phyloP scores from a whole-genome alignment of 352 stramenopile genomes.

The Globisporangium orthogonon region DNA sequence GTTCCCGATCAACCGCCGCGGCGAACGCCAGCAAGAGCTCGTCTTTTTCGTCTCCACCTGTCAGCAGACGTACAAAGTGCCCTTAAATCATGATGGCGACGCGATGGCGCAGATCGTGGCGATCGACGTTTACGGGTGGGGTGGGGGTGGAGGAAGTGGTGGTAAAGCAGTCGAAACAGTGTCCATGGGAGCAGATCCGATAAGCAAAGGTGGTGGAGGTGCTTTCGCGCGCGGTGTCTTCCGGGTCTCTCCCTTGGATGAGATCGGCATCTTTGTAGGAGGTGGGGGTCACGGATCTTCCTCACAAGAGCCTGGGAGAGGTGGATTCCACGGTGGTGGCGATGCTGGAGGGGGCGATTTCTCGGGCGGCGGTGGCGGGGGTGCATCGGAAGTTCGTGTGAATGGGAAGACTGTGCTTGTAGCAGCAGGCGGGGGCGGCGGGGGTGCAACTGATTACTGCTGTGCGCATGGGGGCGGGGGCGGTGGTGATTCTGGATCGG shows the following conservation, averaged over 20 bases:
- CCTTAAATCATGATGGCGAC: constrained; percentile 13
- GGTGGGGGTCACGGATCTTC: constrained; percentile 30
- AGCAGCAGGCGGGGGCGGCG: constrained; percentile 64
- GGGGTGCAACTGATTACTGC: constrained; percentile 66
- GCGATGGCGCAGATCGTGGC: constrained; percentile 39
- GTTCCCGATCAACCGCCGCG: constrained; percentile 42
- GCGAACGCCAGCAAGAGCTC: constrained; percentile 33
- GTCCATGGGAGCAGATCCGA: not conserved
- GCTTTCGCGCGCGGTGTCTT: constrained; percentile 63
- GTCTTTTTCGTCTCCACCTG: constrained; percentile 35
- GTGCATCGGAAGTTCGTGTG: constrained; percentile 42
- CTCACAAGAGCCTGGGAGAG: constrained; percentile 17
- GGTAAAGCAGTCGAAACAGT: constrained; percentile 10
- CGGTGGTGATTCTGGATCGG: constrained; percentile 15
- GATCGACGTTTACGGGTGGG: constrained; percentile 70
- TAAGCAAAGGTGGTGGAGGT: constrained; percentile 57
- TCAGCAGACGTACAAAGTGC: constrained; percentile 24
- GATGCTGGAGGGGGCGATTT: constrained; percentile 49
- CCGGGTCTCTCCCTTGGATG: constrained; percentile 31
- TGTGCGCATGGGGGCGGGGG: constrained; percentile 68
- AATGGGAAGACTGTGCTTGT: constrained; percentile 47
- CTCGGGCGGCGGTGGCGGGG: constrained; percentile 54
- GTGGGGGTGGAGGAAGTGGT: constrained; percentile 59
- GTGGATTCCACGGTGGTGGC: constrained; percentile 67
- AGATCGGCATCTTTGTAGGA: constrained; percentile 52